Percentiles rank a stretch among this genome's conserved stretches.
These are phyloP conservation scores for Daldinia bambusicola DNA, from an alignment of 495 filamentous ascomycete species.

Conservation along the genomic window DNA sequence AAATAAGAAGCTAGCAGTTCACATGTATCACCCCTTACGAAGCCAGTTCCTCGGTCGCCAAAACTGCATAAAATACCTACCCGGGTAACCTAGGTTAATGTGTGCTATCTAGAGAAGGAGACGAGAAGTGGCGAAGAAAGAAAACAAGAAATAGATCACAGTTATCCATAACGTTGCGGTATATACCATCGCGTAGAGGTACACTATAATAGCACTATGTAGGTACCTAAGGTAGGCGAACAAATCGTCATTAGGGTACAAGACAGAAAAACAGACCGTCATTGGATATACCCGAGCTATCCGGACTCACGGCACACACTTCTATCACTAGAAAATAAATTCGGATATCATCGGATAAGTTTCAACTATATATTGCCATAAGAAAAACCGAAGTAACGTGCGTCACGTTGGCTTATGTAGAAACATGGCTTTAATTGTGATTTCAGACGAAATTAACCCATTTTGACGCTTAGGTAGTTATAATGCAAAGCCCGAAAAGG, in stretches of 20 bases:
- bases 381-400: too few species aligned
- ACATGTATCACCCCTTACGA: background rate
- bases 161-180: too few species aligned
- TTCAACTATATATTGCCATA: too few species aligned
- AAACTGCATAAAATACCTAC: background rate
- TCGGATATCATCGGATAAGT: too few species aligned
- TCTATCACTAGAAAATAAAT: too few species aligned
- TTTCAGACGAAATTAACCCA: too few species aligned
- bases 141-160: background rate
- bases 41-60: background rate
- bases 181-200: too few species aligned
- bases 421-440: too few species aligned
- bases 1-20: slow-evolving; percentile 1
- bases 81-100: background rate
- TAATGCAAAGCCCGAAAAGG: too few species aligned
- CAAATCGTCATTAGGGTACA: background rate
- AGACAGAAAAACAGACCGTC: slow-evolving; percentile 1
- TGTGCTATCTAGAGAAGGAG: background rate
- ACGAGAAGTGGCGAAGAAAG: background rate
- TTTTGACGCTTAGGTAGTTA: too few species aligned
- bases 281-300: slow-evolving; percentile 24
- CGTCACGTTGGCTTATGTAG: too few species aligned
- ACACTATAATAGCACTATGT: background rate
- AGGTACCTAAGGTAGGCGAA: background rate
- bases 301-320: background rate